Evolutionary conservation across 768 basidiomycete species (phyloP).

Genomic region (Xerocomus brunneocitrinus): DNA sequence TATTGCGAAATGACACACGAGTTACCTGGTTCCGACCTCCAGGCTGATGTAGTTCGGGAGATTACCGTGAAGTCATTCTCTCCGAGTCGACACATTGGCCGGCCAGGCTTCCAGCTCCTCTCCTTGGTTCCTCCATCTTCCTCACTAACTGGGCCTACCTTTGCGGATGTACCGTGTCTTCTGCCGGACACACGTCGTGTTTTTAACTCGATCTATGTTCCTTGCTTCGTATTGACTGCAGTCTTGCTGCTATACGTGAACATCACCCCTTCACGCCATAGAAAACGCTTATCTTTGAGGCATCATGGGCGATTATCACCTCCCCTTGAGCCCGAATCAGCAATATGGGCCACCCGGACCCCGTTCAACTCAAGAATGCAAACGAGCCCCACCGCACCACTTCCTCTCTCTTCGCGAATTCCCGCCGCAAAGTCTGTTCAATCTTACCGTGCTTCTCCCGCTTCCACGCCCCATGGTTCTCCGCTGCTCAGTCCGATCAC

Average conservation of each 20-base stretch:
- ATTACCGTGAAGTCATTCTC: conserved; percentile 89
- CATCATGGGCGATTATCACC: conserved; percentile 24
- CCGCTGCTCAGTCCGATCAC: conserved; percentile 36
- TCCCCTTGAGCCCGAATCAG: conserved; percentile 33
- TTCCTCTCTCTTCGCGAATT: conserved; percentile 40
- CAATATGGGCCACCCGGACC: conserved; percentile 39
- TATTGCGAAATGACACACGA: conserved; percentile 75
- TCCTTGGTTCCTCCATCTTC: conserved; percentile 47
- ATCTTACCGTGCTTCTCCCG: conserved; percentile 38
- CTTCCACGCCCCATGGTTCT: conserved; percentile 36
- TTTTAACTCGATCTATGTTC: conserved; percentile 60
- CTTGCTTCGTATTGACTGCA: conserved; percentile 53
- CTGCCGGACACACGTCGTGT: conserved; percentile 70
- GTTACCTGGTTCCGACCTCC: conserved; percentile 24
- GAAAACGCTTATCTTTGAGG: conserved; percentile 27
- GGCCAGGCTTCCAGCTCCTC: conserved; percentile 83
- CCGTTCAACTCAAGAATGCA: conserved; percentile 35
- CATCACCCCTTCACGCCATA: conserved; percentile 22
- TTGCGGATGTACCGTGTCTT: conserved; percentile 66
- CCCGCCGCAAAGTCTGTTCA: conserved; percentile 32
- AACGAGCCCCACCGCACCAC: conserved; percentile 36
- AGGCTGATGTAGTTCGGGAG: conserved; percentile 49
- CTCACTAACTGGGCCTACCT: conserved; percentile 36
- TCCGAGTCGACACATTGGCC: conserved; percentile 61
- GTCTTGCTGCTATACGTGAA: conserved; percentile 45